Evolutionary conservation across 495 filamentous ascomycete species (phyloP).

Genomic region (Hyaloscypha bicolor): DNA sequence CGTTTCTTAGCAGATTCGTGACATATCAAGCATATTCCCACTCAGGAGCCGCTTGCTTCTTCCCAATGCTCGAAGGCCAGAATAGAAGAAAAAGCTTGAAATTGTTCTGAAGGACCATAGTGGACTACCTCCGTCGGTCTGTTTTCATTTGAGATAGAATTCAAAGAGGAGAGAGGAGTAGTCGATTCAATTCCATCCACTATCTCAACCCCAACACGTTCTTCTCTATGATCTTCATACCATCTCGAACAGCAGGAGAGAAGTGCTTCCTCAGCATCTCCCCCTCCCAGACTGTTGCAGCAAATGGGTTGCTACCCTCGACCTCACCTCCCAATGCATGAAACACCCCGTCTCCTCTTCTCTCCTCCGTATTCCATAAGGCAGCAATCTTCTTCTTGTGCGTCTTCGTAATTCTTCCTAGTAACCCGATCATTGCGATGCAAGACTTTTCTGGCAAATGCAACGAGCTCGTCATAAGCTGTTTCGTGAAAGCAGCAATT

Average conservation of each 20-base stretch:
- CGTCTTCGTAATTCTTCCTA: slow-evolving; percentile 72
- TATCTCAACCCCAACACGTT: slow-evolving; percentile 38
- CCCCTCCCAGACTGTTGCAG: slow-evolving; percentile 90
- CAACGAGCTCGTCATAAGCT: slow-evolving; percentile 76
- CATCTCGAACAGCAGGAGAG: slow-evolving; percentile 80
- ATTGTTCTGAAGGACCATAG: no score
- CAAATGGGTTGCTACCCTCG: slow-evolving; percentile 86
- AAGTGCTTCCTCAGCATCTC: slow-evolving; percentile 86
- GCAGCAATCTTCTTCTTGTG: slow-evolving; percentile 69
- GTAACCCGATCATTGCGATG: slow-evolving; percentile 71
- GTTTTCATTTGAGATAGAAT: no score
- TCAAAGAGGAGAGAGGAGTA: no score
- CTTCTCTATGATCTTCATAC: slow-evolving; percentile 72
- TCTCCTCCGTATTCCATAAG: slow-evolving; percentile 87
- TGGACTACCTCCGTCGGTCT: no score
- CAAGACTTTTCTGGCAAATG: slow-evolving; percentile 89
- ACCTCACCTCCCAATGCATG: slow-evolving; percentile 61
- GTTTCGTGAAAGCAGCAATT: slow-evolving; percentile 91
- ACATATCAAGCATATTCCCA: no score
- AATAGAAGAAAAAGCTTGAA: no score
- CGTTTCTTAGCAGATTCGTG: no score
- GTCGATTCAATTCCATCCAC: background rate
- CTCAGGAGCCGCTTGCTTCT: no score
- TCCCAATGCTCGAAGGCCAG: no score
- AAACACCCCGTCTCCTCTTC: slow-evolving; percentile 69